These are phyloP conservation scores for Solanum chaucha DNA, from an alignment of 257 asterid genomes.

Conservation along the genomic window DNA sequence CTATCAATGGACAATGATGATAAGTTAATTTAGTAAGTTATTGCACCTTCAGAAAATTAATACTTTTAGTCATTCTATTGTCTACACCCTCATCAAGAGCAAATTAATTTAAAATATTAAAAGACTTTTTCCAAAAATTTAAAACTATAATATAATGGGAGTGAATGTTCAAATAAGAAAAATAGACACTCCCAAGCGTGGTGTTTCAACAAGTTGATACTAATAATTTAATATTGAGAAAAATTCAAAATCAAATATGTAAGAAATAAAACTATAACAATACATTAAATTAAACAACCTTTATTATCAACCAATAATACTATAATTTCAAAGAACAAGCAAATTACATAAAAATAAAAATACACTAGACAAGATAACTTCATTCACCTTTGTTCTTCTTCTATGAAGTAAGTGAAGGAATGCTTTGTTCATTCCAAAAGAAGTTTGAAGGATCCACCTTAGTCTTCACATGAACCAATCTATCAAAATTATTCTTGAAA, in stretches of 20 bases:
- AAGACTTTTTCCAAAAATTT: background rate
- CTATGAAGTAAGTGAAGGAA: background rate
- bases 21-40: too few relatives aligned
- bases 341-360: background rate
- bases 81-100: too few relatives aligned
- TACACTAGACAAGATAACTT: background rate
- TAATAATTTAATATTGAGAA: background rate
- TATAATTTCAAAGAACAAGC: background rate
- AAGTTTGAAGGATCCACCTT: background rate
- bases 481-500: conserved; percentile 2
- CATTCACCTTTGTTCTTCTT: background rate
- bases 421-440: conserved; percentile 7
- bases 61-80: background rate
- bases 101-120: too few relatives aligned
- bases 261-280: background rate
- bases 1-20: background rate
- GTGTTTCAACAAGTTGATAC: background rate
- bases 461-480: conserved; percentile 1
- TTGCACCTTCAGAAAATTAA: background rate
- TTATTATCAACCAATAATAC: background rate
- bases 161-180: background rate
- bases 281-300: background rate
- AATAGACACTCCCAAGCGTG: background rate
- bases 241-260: background rate
- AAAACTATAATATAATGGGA: background rate